Evolutionary conservation across 1,284 basidiomycete genomes (phyloP).

Genomic region (Erythrobasidium hasegawianum): DNA sequence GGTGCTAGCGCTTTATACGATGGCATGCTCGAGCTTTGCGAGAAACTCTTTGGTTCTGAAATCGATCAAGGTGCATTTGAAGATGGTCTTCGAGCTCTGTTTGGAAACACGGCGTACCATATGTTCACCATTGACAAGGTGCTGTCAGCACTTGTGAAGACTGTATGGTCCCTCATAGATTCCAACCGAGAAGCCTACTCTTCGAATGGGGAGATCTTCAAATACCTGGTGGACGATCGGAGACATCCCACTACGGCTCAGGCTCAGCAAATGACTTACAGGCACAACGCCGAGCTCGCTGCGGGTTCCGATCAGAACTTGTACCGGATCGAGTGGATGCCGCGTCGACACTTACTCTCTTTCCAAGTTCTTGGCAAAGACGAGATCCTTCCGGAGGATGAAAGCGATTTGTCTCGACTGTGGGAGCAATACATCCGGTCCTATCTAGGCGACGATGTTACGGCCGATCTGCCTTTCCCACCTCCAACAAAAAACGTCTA

Average conservation of each 20-base stretch:
- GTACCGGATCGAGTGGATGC: constrained; percentile 46
- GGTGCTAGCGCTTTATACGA: constrained; percentile 62
- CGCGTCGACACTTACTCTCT: constrained; percentile 33
- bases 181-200: constrained; percentile 37
- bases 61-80: constrained; percentile 86
- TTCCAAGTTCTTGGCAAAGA: constrained; percentile 47
- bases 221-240: constrained; percentile 43
- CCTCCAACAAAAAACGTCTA: constrained; percentile 28
- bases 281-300: constrained; percentile 40
- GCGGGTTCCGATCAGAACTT: constrained; percentile 45
- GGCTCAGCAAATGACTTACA: constrained; percentile 42
- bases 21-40: constrained; percentile 85
- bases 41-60: constrained; percentile 88
- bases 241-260: constrained; percentile 40
- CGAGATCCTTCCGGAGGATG: constrained; percentile 43
- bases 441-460: constrained; percentile 41
- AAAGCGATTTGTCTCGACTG: constrained; percentile 40
- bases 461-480: constrained; percentile 38
- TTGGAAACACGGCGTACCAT: constrained; percentile 80
- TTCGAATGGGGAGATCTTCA: constrained; percentile 35
- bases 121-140: constrained; percentile 52
- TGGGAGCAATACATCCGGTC: constrained; percentile 45
- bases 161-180: constrained; percentile 38
- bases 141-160: constrained; percentile 41
- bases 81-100: constrained; percentile 94